Evolutionary conservation across 1,284 basidiomycete species (phyloP).

Genomic region (Farysia itapuensis): DNA sequence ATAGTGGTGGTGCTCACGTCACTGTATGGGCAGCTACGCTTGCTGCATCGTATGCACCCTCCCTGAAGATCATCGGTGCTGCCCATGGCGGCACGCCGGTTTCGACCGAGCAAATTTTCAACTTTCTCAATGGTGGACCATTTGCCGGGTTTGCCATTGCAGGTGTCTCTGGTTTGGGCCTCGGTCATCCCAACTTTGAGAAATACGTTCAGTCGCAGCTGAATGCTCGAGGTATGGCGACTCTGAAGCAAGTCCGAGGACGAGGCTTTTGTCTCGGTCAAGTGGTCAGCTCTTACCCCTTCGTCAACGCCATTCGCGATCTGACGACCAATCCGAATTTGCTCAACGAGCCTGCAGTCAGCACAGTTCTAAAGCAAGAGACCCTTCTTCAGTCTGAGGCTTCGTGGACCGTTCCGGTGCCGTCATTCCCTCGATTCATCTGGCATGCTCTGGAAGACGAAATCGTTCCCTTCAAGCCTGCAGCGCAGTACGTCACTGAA

Average conservation of each 20-base stretch:
- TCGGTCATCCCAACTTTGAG: conserved; percentile 30
- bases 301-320: conserved; percentile 11
- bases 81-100: conserved; percentile 50
- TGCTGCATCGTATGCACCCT: conserved; percentile 29
- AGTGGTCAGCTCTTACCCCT: conserved; percentile 13
- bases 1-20: conserved; percentile 47
- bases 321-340: conserved; percentile 4
- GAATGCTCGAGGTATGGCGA: conserved; percentile 13
- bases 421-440: conserved; percentile 43
- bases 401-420: conserved; percentile 22
- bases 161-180: conserved; percentile 34
- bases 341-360: conserved; percentile 25
- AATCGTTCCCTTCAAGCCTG: conserved; percentile 43
- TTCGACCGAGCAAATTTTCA: conserved; percentile 27
- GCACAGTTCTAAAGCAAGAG: conserved; percentile 14
- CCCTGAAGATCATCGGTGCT: conserved; percentile 47
- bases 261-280: conserved; percentile 20
- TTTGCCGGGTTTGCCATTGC: conserved; percentile 46
- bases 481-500: conserved; percentile 33
- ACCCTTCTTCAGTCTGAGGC: conserved; percentile 29
- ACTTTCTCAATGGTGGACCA: conserved; percentile 25
- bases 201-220: conserved; percentile 7
- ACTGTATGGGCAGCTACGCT: conserved; percentile 40
- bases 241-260: conserved; percentile 9
- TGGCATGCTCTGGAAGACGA: conserved; percentile 51